Conservation (phyloP, 805 yeast genomes). For the Wickerhamiella lipophila region DNA sequence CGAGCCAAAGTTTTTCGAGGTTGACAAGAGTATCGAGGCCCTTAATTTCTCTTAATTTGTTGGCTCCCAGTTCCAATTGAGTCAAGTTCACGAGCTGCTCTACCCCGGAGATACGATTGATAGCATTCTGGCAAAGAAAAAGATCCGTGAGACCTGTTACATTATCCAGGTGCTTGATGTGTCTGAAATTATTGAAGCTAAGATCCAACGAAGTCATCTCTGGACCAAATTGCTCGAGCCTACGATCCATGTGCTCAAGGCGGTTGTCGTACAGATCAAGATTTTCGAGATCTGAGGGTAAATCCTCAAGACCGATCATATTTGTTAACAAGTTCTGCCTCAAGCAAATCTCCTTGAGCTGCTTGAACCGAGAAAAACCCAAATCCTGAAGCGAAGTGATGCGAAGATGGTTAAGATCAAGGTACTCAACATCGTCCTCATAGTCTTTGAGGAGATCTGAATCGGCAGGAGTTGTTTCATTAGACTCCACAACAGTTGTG, state of each 20-base stretch:
- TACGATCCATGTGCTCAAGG: conserved; percentile 63
- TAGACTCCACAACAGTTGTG: conserved; percentile 15
- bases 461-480: conserved; percentile 44
- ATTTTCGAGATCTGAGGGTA: conserved; percentile 51
- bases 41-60: conserved; percentile 45
- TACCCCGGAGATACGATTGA: conserved; percentile 56
- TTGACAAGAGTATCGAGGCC: conserved; percentile 42
- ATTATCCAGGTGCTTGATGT: conserved; percentile 62
- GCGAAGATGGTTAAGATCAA: conserved; percentile 49
- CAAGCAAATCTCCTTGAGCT: conserved; percentile 51
- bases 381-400: conserved; percentile 39
- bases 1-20: conserved; percentile 78
- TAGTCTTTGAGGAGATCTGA: conserved; percentile 39
- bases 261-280: conserved; percentile 87
- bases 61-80: conserved; percentile 86
- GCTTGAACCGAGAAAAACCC: conserved; percentile 35
- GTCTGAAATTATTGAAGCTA: conserved; percentile 79
- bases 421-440: conserved; percentile 36
- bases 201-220: conserved; percentile 48
- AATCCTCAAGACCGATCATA: conserved; percentile 53
- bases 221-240: conserved; percentile 45
- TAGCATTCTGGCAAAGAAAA: conserved; percentile 81
- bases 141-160: conserved; percentile 51
- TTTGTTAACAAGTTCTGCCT: conserved; percentile 74
- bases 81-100: conserved; percentile 42